These are phyloP conservation scores for Epichloe coenophiala DNA, from an alignment of 2,329 filamentous ascomycete species.

Conservation along the genomic window DNA sequence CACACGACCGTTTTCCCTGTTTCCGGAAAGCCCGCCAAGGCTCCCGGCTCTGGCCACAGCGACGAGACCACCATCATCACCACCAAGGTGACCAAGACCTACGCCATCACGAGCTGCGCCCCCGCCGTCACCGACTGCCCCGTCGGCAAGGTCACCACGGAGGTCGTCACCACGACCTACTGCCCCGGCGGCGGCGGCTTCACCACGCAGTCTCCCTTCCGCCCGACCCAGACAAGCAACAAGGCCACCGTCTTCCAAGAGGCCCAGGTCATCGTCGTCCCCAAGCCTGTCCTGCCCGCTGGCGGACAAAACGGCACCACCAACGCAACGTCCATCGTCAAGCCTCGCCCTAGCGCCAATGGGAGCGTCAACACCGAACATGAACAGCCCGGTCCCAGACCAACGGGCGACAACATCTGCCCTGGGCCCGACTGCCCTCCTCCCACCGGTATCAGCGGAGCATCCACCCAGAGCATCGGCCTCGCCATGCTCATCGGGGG, in stretches of 20 bases:
- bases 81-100: too few relatives aligned
- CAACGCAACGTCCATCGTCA: slow-evolving; percentile 1
- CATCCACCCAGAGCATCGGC: slow-evolving; percentile 10
- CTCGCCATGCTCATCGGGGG: slow-evolving; percentile 9
- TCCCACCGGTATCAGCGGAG: slow-evolving; percentile 5
- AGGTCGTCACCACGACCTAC: too few relatives aligned
- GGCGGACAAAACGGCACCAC: not conserved
- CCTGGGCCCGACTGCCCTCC: slow-evolving; percentile 6
- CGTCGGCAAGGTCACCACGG: slow-evolving; percentile 5
- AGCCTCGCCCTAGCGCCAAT: slow-evolving; percentile 1
- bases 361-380: not conserved
- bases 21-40: too few relatives aligned
- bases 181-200: slow-evolving; percentile 8
- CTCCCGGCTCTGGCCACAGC: too few relatives aligned
- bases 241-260: slow-evolving; percentile 2
- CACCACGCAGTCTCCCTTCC: not conserved
- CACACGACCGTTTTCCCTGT: slow-evolving; percentile 20
- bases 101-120: too few relatives aligned
- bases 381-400: not conserved
- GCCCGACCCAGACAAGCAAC: not conserved
- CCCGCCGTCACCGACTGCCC: slow-evolving; percentile 18
- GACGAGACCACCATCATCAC: too few relatives aligned
- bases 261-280: not conserved
- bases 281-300: not conserved
- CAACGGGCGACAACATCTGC: slow-evolving; percentile 3